phyloP scores from a whole-genome alignment of 352 stramenopile genomes.

The Thalassiosira pacifica region DNA sequence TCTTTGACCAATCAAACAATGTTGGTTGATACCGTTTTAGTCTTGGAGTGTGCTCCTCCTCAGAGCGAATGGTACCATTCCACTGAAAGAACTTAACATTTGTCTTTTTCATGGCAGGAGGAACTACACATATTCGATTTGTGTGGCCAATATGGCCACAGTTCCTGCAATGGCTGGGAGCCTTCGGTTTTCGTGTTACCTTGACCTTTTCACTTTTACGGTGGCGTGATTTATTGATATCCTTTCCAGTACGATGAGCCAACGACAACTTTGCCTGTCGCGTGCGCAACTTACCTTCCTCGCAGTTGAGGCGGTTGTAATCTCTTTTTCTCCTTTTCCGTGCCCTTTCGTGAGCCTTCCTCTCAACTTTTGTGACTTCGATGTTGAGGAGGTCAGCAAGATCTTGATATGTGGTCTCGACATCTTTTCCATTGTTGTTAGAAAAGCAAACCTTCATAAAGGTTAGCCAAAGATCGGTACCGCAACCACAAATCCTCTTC shows the following conservation, averaged over 20 bases:
- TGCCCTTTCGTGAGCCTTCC: background rate
- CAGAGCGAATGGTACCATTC: background rate
- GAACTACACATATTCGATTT: background rate
- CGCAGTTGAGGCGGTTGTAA: background rate
- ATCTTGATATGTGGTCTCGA: background rate
- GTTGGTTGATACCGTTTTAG: background rate
- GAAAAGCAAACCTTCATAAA: background rate
- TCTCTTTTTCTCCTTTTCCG: background rate
- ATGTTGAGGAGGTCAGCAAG: background rate
- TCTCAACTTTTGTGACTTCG: background rate
- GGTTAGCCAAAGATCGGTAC: conserved; percentile 3
- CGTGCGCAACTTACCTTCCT: background rate
- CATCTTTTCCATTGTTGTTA: background rate
- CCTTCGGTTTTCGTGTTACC: background rate
- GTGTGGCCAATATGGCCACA: background rate
- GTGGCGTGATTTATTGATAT: background rate
- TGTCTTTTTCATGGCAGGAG: background rate
- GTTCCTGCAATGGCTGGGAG: background rate
- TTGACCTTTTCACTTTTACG: background rate
- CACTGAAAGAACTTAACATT: background rate
- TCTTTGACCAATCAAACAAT: background rate
- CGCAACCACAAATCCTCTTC: background rate
- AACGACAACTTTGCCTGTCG: background rate
- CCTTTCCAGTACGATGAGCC: background rate
- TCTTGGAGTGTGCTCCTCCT: background rate